Percentiles rank a stretch among this genome's conserved stretches.
Evolutionary conservation across 257 asterid genomes (phyloP).

Genomic region (Rauvolfia tetraphylla): DNA sequence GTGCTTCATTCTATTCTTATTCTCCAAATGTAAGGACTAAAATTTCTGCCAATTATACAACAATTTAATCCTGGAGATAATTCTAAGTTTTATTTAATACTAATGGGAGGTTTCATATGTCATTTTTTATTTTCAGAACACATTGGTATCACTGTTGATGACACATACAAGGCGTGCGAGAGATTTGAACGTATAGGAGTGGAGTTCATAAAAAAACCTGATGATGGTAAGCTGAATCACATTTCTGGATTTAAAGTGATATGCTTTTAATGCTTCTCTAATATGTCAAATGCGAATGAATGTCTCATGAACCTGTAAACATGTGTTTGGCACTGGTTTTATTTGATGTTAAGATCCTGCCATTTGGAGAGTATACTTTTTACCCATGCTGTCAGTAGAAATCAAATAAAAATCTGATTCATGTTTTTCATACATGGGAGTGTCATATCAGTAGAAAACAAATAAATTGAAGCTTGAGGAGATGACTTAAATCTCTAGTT

Average conservation of each 20-base stretch:
- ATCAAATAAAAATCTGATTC: background rate
- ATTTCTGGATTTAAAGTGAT: background rate
- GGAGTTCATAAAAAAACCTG: constrained; percentile 73
- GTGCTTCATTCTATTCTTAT: background rate
- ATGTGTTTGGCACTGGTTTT: background rate
- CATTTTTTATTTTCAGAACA: constrained; percentile 53
- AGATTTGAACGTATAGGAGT: constrained; percentile 85
- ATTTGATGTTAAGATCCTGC: background rate
- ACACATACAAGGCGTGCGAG: constrained; percentile 67
- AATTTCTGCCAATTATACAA: background rate
- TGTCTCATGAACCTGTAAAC: background rate
- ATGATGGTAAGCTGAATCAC: constrained; percentile 49
- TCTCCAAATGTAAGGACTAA: background rate
- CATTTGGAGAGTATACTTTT: background rate
- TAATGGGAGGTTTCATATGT: constrained; percentile 14
- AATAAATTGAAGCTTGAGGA: background rate
- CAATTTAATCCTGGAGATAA: background rate
- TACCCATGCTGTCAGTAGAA: background rate
- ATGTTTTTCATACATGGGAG: too few species aligned
- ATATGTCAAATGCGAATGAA: background rate
- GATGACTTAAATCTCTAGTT: background rate
- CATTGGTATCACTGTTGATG: constrained; percentile 79
- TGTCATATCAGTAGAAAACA: too few species aligned
- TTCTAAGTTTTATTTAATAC: background rate
- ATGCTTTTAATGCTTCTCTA: background rate